phyloP scores from a whole-genome alignment of 352 stramenopile species.

The Pythium scleroteichum region DNA sequence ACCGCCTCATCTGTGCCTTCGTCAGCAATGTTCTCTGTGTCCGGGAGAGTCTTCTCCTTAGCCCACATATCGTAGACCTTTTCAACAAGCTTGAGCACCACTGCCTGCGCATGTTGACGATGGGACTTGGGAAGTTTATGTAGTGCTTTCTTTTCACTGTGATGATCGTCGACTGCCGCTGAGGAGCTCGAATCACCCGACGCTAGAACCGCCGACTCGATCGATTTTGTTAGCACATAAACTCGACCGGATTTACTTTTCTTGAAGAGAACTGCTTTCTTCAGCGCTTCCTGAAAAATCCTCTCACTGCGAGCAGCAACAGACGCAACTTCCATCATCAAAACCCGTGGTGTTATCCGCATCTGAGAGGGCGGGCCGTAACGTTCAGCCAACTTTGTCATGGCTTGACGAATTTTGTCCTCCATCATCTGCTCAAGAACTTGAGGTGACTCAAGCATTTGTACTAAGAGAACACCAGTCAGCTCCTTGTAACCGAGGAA shows the following conservation, averaged over 20 bases:
- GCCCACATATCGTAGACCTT: constrained; percentile 62
- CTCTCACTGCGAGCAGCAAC: constrained; percentile 75
- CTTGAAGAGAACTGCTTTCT: constrained; percentile 70
- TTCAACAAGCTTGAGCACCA: constrained; percentile 64
- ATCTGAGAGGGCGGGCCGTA: constrained; percentile 73
- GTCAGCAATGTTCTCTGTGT: constrained; percentile 21
- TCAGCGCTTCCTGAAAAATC: constrained; percentile 72
- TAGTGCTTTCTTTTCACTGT: constrained; percentile 18
- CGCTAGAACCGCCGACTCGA: background rate
- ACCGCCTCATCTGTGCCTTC: background rate
- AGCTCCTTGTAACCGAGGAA: constrained; percentile 79
- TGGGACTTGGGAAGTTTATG: constrained; percentile 69
- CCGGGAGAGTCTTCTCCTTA: constrained; percentile 38
- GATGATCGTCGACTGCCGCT: background rate
- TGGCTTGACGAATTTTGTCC: constrained; percentile 77
- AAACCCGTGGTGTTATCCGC: constrained; percentile 76
- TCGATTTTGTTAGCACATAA: constrained; percentile 52
- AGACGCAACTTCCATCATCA: constrained; percentile 78
- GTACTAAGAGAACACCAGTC: constrained; percentile 65
- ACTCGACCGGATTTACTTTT: constrained; percentile 79
- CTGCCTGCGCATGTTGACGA: constrained; percentile 59
- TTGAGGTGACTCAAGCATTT: constrained; percentile 79
- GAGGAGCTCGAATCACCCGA: background rate
- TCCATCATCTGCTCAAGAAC: constrained; percentile 87
- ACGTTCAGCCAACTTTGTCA: constrained; percentile 73